A percentile compares a stretch with the other conserved stretches of the same genome.
phyloP scores from a whole-genome alignment of 2,329 filamentous ascomycete species.

The Phoma herbarum region DNA sequence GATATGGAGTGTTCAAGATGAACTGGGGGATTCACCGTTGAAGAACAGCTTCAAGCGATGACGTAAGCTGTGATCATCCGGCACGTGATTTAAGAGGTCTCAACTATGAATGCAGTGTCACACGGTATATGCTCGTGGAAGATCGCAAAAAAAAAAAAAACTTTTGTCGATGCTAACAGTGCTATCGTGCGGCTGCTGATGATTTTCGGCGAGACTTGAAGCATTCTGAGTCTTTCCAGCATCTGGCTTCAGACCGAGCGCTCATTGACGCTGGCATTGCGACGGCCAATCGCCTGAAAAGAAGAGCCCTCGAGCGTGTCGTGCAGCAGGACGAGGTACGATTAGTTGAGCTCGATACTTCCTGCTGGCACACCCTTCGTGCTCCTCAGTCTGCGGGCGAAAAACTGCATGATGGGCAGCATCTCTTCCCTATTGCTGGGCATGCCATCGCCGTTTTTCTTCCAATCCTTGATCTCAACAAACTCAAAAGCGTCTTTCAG shows the following conservation, averaged over 20 bases:
- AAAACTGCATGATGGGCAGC: constrained; percentile 86
- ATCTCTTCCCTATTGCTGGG: constrained; percentile 85
- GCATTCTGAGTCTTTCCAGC: neutral
- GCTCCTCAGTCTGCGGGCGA: constrained; percentile 71
- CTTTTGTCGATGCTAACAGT: neutral
- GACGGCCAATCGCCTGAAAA: neutral
- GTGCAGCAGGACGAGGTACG: neutral
- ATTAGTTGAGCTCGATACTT: constrained; percentile 58
- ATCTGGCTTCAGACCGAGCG: neutral
- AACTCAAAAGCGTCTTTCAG: constrained; percentile 70
- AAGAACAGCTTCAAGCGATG: neutral
- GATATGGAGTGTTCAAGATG: neutral
- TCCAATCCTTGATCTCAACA: constrained; percentile 52
- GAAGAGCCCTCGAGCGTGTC: neutral
- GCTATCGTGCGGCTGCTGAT: neutral
- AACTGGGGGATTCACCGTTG: neutral
- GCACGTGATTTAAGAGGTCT: constrained; percentile 2
- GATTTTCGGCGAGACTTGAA: neutral
- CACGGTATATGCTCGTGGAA: too few species aligned
- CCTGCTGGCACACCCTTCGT: constrained; percentile 62
- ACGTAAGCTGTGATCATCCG: constrained; percentile 12
- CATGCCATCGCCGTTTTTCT: constrained; percentile 78
- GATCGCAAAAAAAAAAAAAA: too few species aligned
- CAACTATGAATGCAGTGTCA: neutral
- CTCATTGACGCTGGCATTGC: neutral